Base-by-base conservation (phyloP, 768 basidiomycete species). In the Trametes villosa region DNA sequence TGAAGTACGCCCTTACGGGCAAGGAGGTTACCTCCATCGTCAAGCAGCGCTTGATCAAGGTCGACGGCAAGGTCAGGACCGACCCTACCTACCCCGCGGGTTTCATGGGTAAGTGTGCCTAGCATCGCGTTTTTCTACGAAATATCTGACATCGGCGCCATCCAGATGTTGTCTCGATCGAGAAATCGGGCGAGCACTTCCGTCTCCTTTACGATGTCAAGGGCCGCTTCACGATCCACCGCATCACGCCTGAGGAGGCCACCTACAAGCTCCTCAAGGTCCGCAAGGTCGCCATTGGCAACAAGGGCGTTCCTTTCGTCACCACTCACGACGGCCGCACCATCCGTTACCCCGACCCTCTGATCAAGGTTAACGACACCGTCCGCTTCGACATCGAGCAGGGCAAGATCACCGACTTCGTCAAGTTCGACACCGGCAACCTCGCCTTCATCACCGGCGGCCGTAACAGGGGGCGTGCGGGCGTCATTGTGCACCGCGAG, bases 281-380 rank as follows among this genome's bases (percentile, higher is more conserved):
- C 70, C 86, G 87, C 76, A 89, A 87, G 69, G 91, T 96, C 41
- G 94, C 94, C 64, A 80, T 98, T 67, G 97, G 97, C 62, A 83
- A 86, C 68, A 91, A 92, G 75, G 95, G 95, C 69, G 95, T 99
- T 49, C 97, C 97, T 55, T 88, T 96, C 83, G 83, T 99, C 68
- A 93, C 98, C 78, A 98, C 96, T 68, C 97, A 99, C 81, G 97
- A 99, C 72, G 97, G 97, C 53, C 94, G 97, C 75, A 99, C 97
- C 66, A 98, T 99, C 81, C 96, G 97, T 65, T 99, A 98, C 82
- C 96, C 97, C 68, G 97, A 99, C 78, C 97, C 97, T 30, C 76
- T 79, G 69, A 94, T 99, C 86, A 86, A 83, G 71, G 94, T 92
- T 77, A 96, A 98, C 84, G 97, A 98, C 81, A 94, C 95, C 53